Base-by-base conservation (phyloP, 345 rosid genomes). In the Raphanus sativus region DNA sequence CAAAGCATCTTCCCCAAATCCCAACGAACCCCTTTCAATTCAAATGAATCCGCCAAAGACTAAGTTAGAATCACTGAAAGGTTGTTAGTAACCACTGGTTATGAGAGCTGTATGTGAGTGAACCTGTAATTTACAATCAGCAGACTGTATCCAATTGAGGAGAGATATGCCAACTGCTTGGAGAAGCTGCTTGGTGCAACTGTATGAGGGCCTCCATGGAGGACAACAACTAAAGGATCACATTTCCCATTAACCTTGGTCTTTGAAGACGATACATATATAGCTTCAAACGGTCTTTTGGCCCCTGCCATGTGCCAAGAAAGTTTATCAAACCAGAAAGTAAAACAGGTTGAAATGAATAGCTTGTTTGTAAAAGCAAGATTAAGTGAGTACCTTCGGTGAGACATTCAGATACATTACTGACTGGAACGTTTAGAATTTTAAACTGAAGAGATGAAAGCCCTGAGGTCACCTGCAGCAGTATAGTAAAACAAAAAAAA, bases 1-100 rank as follows among this genome's bases (percentile, higher is more conserved):
- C 83, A 95, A 84, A 75, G 99, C 98, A 70, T 95, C 99, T 86
- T 95, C 99, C 1, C 99, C 98, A 75, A 83, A 95, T 71, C 99
- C 99, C 67, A 87, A 10, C 0, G 99, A 95, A 78, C 98, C 99
- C 86, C n/a, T 10, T 45, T 45, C 54, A 45, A 13, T 13, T 45
- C 21, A 21, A 21, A 21, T 21, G 21, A 21, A 21, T 21, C 21
- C 55, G n/a, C 55, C 55, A 50, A 50, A 50, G 55, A 50, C 55
- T n/a, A 50, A n/a, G 6, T 50, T 50, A 50, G 8, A n/a, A 50
- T n/a, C 55, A 50, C 21, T 50, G 9, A 2, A 25, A 69, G 54
- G 77, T 77, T 55, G 45, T 77, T 55, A 28, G 64, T 55, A 13
- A 55, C 78, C 80, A 86, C 93, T 86, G 77, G 86, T 61, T 91